These are phyloP conservation scores for Colletotrichum aenigma DNA, from an alignment of 2,329 filamentous ascomycete genomes.

Conservation along the genomic window DNA sequence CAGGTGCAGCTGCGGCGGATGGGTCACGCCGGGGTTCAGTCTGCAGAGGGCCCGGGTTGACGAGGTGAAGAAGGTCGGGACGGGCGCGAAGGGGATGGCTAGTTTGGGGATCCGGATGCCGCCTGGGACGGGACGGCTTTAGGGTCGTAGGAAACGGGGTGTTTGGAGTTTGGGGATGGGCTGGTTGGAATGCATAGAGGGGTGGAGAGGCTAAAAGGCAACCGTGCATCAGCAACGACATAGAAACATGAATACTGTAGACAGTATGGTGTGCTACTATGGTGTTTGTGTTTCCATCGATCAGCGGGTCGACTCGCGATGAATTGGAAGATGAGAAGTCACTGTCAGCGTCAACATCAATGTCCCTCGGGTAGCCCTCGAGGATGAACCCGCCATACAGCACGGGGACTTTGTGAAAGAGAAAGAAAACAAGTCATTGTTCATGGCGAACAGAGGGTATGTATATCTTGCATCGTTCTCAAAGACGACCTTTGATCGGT, in stretches of 20 bases:
- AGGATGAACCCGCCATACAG: not conserved
- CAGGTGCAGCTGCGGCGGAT: conserved; percentile 87
- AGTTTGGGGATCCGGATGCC: conserved; percentile 60
- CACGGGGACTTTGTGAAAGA: fast-evolving
- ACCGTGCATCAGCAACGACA: not conserved
- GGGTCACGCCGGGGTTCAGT: conserved; percentile 91
- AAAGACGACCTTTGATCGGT: not conserved
- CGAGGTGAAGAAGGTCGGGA: conserved; percentile 50
- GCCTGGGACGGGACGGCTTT: conserved; percentile 39
- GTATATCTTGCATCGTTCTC: not conserved
- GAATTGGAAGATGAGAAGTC: fast-evolving
- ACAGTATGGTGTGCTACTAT: fast-evolving
- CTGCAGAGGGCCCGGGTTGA: conserved; percentile 84
- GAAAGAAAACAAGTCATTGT: not conserved
- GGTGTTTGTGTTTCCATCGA: not conserved
- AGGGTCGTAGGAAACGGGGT: not conserved
- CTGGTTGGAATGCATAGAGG: not conserved
- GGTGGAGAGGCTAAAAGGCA: not conserved
- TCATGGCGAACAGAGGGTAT: not conserved
- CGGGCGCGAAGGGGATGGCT: conserved; percentile 22
- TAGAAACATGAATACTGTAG: not conserved
- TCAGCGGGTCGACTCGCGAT: not conserved
- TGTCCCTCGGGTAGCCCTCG: not conserved
- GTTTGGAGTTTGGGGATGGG: not conserved
- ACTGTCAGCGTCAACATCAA: not conserved